Conservation (phyloP, 139 green algal genomes). For the Zygnema cylindricum region DNA sequence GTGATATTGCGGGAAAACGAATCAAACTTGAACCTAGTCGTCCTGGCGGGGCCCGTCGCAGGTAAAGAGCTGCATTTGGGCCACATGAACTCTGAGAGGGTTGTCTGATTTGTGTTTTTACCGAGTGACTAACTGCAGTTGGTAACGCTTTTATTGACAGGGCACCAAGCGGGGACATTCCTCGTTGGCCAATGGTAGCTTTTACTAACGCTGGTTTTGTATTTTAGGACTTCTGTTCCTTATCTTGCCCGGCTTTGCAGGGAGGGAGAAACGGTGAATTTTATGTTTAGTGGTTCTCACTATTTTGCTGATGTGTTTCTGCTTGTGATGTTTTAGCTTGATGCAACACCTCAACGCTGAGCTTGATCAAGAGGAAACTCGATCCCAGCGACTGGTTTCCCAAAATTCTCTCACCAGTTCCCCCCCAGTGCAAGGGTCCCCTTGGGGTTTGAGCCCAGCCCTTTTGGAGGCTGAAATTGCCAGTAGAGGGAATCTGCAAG, state of each 20-base stretch:
- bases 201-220: no score
- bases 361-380: conserved; percentile 41
- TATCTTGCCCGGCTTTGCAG: no score
- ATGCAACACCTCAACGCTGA: conserved; percentile 55
- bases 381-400: neutral
- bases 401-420: neutral
- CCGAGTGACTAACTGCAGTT: no score
- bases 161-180: no score
- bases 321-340: conserved; percentile 23
- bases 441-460: neutral
- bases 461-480: neutral
- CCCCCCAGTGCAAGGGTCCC: neutral
- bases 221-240: no score
- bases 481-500: neutral
- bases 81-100: no score
- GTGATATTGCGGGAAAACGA: conserved; percentile 55
- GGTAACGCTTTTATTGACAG: no score
- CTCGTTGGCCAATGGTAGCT: no score
- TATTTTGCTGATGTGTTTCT: neutral
- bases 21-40: conserved; percentile 63
- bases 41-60: conserved; percentile 48
- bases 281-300: no score
- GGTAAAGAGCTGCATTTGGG: no score
- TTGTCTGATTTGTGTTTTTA: no score
- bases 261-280: no score